Conservation (phyloP, 2,329 filamentous ascomycete genomes). For the Fusarium fujikuroi region DNA sequence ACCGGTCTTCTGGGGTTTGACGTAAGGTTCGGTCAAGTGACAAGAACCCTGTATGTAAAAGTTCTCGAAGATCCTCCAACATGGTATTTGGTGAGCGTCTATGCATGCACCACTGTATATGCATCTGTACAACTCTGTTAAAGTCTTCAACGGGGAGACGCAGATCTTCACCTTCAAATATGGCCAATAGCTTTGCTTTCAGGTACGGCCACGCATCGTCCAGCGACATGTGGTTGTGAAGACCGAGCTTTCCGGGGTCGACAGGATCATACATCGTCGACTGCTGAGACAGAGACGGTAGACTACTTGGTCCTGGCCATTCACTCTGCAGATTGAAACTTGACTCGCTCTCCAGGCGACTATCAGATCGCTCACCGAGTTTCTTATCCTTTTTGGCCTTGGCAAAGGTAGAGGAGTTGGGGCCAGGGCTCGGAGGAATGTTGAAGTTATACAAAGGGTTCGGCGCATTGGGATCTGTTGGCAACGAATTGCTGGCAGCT, state of each 20-base stretch:
- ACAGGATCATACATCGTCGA: constrained; percentile 63
- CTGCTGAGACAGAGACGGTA: constrained; percentile 57
- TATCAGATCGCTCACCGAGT: constrained; percentile 72
- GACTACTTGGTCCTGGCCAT: constrained; percentile 65
- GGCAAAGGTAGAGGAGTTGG: constrained; percentile 73
- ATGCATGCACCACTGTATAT: constrained; percentile 82
- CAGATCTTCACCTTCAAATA: constrained; percentile 85
- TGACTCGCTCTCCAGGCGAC: constrained; percentile 64
- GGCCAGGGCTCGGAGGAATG: constrained; percentile 76
- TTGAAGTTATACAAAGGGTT: constrained; percentile 84
- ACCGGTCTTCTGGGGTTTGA: constrained; percentile 81
- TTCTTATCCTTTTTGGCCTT: constrained; percentile 91
- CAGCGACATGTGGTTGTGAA: constrained; percentile 74
- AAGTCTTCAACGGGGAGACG: constrained; percentile 85
- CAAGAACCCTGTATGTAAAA: constrained; percentile 83
- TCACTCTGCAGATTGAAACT: constrained; percentile 54
- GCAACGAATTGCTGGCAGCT: constrained; percentile 79
- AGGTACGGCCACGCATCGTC: constrained; percentile 88
- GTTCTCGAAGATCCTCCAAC: constrained; percentile 79
- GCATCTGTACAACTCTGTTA: constrained; percentile 81
- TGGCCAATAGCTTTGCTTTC: constrained; percentile 77
- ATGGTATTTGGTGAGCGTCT: constrained; percentile 76
- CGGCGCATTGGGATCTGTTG: constrained; percentile 78
- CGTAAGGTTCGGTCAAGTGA: constrained; percentile 86
- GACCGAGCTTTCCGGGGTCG: constrained; percentile 65